Percentiles rank a stretch among this genome's conserved stretches.
Evolutionary conservation across 768 basidiomycete species (phyloP).

Genomic region (Mycena belliarum): DNA sequence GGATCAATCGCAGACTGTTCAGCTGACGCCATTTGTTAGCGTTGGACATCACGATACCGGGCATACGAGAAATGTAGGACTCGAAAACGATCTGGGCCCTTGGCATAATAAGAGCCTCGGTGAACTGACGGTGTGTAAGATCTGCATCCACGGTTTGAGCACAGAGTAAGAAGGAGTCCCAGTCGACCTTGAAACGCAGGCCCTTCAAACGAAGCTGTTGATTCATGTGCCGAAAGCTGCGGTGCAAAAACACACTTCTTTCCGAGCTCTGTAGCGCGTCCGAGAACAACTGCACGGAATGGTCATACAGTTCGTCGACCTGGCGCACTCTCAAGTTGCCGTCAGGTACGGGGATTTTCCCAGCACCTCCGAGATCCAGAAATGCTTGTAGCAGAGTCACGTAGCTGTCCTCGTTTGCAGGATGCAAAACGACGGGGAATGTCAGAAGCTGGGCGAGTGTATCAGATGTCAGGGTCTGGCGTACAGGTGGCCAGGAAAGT

Average conservation of each 20-base stretch:
- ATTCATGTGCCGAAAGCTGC: slow-evolving; percentile 1
- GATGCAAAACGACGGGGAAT: slow-evolving; percentile 3
- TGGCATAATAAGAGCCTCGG: slow-evolving; percentile 4
- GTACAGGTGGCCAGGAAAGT: slow-evolving; percentile 4
- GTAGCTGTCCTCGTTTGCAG: background rate
- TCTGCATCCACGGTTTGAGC: slow-evolving; percentile 16
- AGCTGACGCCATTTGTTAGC: slow-evolving; percentile 9
- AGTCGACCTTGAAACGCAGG: slow-evolving; percentile 4
- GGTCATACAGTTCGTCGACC: slow-evolving; percentile 9
- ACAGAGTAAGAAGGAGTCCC: slow-evolving; percentile 17
- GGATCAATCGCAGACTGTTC: slow-evolving; percentile 13
- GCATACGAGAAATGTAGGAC: slow-evolving; percentile 5
- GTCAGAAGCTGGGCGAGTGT: slow-evolving; percentile 4
- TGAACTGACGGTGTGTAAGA: background rate
- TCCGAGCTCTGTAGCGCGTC: slow-evolving; percentile 9
- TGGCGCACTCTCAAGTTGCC: slow-evolving; percentile 7
- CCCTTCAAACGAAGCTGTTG: background rate
- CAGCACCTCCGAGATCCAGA: slow-evolving; percentile 6
- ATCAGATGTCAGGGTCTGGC: background rate
- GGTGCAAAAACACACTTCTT: slow-evolving; percentile 13
- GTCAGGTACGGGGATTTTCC: slow-evolving; percentile 15
- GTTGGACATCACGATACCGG: slow-evolving; percentile 11
- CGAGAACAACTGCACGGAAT: slow-evolving; percentile 13
- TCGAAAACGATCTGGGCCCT: slow-evolving; percentile 12
- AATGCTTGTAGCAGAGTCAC: slow-evolving; percentile 1